Percentiles rank a stretch among this genome's conserved stretches.
Conservation (phyloP, 2,329 filamentous ascomycete genomes). For the Volutella citrinella region DNA sequence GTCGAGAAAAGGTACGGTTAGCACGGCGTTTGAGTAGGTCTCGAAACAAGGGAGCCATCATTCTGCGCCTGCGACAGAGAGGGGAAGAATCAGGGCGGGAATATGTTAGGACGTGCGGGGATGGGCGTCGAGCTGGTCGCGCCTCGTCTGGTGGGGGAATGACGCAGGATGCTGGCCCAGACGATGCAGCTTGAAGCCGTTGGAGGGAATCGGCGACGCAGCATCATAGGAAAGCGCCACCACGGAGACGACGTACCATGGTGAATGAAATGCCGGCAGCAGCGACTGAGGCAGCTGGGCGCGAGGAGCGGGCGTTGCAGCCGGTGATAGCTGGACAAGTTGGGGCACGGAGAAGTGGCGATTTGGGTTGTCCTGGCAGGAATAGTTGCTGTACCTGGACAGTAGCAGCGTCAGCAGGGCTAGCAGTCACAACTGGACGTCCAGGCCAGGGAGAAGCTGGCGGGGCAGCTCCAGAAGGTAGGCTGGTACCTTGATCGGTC, state of each 20-base stretch:
- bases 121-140: slow-evolving; percentile 7
- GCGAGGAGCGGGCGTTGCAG: slow-evolving; percentile 5
- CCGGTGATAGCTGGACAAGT: neutral
- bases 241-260: slow-evolving; percentile 19
- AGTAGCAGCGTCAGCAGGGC: slow-evolving; percentile 8
- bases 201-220: slow-evolving; percentile 1
- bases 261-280: slow-evolving; percentile 15
- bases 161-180: slow-evolving; percentile 17
- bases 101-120: slow-evolving; percentile 12
- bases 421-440: slow-evolving; percentile 8
- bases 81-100: slow-evolving; percentile 14
- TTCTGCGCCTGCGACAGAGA: slow-evolving; percentile 11
- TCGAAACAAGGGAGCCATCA: slow-evolving; percentile 17
- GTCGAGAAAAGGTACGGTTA: slow-evolving; percentile 22
- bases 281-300: slow-evolving; percentile 8
- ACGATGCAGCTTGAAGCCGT: slow-evolving; percentile 5
- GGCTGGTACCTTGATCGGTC: neutral
- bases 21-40: slow-evolving; percentile 20
- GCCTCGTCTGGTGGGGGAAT: slow-evolving; percentile 13
- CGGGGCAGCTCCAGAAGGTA: slow-evolving; percentile 4
- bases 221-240: slow-evolving; percentile 6
- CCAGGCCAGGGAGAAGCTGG: slow-evolving; percentile 6
- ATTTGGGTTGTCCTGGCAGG: slow-evolving; percentile 4
- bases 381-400: slow-evolving; percentile 15
- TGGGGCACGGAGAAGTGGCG: slow-evolving; percentile 1